A percentile compares a stretch with the other conserved stretches of the same genome.
phyloP scores from a whole-genome alignment of 2,329 filamentous ascomycete species.

The Pyrenochaeta sp. region DNA sequence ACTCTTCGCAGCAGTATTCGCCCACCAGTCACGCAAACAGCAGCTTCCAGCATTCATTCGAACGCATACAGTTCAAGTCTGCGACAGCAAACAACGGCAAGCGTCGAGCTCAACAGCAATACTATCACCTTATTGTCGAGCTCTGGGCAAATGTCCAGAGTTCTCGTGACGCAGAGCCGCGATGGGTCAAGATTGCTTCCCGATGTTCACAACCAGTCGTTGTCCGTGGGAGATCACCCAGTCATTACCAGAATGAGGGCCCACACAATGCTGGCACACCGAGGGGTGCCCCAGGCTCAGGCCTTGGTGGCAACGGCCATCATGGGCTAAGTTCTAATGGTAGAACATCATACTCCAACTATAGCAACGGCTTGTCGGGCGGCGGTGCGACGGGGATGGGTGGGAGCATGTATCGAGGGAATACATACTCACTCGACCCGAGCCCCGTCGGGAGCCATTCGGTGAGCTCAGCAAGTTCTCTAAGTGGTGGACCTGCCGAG shows the following conservation, averaged over 20 bases:
- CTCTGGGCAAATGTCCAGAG: constrained; percentile 50
- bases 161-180: constrained; percentile 34
- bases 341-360: constrained; percentile 53
- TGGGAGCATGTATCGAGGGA: constrained; percentile 44
- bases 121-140: constrained; percentile 90
- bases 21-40: constrained; percentile 44
- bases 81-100: constrained; percentile 95
- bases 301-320: constrained; percentile 39
- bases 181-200: constrained; percentile 49
- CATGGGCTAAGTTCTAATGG: constrained; percentile 74
- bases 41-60: constrained; percentile 70
- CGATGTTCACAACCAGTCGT: constrained; percentile 49
- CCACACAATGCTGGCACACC: constrained; percentile 49
- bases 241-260: constrained; percentile 58
- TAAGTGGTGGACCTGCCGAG: constrained; percentile 52
- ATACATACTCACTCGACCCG: constrained; percentile 49
- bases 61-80: constrained; percentile 93
- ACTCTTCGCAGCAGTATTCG: constrained; percentile 44
- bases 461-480: constrained; percentile 54
- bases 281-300: constrained; percentile 44
- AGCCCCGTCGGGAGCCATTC: constrained; percentile 53
- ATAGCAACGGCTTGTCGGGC: constrained; percentile 45
- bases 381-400: constrained; percentile 39
- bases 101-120: constrained; percentile 87
- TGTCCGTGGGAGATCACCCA: constrained; percentile 51